These are phyloP conservation scores for Fusarium sterilihyphosum DNA, from an alignment of 2,329 filamentous ascomycete genomes.

Conservation along the genomic window DNA sequence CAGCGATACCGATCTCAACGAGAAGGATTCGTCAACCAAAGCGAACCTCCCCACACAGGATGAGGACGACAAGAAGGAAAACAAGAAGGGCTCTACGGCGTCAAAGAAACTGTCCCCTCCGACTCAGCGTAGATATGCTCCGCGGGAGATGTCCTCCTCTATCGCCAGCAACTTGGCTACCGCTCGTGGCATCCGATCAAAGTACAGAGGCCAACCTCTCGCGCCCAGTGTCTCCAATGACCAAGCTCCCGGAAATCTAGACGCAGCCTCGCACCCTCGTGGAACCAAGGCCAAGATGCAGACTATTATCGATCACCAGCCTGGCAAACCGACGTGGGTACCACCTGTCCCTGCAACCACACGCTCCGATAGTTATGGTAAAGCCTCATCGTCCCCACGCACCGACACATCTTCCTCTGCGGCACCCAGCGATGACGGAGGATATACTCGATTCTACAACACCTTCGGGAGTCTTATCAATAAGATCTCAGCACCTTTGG, in stretches of 20 bases:
- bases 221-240: slow-evolving; percentile 79
- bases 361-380: slow-evolving; percentile 41
- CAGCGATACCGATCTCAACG: slow-evolving; percentile 40
- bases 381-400: slow-evolving; percentile 39
- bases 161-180: slow-evolving; percentile 91
- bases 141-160: slow-evolving; percentile 79
- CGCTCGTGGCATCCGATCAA: slow-evolving; percentile 79
- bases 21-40: slow-evolving; percentile 45
- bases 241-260: slow-evolving; percentile 76
- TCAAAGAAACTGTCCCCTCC: slow-evolving; percentile 45
- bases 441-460: slow-evolving; percentile 90
- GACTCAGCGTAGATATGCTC: slow-evolving; percentile 62
- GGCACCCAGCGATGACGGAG: slow-evolving; percentile 67
- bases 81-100: slow-evolving; percentile 32
- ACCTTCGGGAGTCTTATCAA: slow-evolving; percentile 91
- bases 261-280: slow-evolving; percentile 63
- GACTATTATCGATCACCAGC: slow-evolving; percentile 63
- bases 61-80: slow-evolving; percentile 37
- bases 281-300: slow-evolving; percentile 64
- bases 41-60: slow-evolving; percentile 26
- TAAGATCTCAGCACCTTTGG: slow-evolving; percentile 86
- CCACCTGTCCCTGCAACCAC: slow-evolving; percentile 51
- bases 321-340: slow-evolving; percentile 64
- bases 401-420: slow-evolving; percentile 38
- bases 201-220: slow-evolving; percentile 72